phyloP scores from a whole-genome alignment of 768 basidiomycete species.

The Mycena belliarum region DNA sequence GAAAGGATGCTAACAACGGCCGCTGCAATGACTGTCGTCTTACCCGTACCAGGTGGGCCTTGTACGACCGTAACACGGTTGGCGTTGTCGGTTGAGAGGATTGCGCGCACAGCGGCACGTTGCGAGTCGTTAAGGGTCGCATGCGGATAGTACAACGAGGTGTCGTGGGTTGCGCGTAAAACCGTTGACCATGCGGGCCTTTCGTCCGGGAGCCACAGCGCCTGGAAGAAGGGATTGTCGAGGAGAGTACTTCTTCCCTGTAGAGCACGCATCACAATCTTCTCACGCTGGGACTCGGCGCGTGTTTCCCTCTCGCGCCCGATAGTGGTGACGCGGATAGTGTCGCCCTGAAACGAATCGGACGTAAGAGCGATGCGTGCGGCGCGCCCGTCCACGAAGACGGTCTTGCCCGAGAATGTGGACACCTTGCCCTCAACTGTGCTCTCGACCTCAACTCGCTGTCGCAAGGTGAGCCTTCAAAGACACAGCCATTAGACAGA shows the following conservation, averaged over 20 bases:
- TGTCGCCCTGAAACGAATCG: slow-evolving; percentile 28
- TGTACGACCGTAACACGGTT: slow-evolving; percentile 39
- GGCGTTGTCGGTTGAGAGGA: slow-evolving; percentile 44
- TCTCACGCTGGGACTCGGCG: slow-evolving; percentile 39
- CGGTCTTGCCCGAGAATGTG: slow-evolving; percentile 11
- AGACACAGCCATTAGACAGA: background rate
- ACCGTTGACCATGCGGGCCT: slow-evolving; percentile 32
- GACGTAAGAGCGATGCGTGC: slow-evolving; percentile 31
- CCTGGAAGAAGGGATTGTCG: slow-evolving; percentile 35
- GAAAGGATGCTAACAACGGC: slow-evolving; percentile 39
- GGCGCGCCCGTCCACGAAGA: slow-evolving; percentile 40
- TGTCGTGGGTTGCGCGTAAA: slow-evolving; percentile 42
- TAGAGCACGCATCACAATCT: slow-evolving; percentile 31
- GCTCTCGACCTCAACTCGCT: slow-evolving; percentile 17
- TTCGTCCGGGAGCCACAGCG: slow-evolving; percentile 33
- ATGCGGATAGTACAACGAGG: slow-evolving; percentile 26
- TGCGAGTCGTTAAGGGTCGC: slow-evolving; percentile 40
- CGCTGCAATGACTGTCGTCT: slow-evolving; percentile 62
- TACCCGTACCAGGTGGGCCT: slow-evolving; percentile 66
- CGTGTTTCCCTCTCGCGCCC: slow-evolving; percentile 45
- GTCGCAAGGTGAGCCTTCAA: background rate
- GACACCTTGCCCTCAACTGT: slow-evolving; percentile 2
- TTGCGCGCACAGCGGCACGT: slow-evolving; percentile 32
- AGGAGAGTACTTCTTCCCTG: slow-evolving; percentile 29
- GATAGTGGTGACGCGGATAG: slow-evolving; percentile 42